Percentiles rank a stretch among this genome's conserved stretches.
Evolutionary conservation across 2,329 filamentous ascomycete genomes (phyloP).

Genomic region (Graphilbum sp.): DNA sequence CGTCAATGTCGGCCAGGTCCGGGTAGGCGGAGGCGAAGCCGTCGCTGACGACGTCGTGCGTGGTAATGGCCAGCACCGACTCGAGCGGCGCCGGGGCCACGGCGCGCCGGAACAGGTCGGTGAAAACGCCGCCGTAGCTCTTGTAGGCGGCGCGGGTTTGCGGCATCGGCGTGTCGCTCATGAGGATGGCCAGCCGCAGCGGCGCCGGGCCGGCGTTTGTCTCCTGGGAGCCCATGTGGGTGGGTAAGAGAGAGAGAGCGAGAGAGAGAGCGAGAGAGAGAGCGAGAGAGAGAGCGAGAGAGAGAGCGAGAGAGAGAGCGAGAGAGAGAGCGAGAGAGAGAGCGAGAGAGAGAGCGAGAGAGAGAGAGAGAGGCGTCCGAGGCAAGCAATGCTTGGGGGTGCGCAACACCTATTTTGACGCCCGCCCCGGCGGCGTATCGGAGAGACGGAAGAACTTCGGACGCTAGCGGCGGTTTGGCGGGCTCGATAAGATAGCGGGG

Average conservation of each 20-base stretch:
- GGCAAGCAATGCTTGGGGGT: no score
- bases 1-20: slow-evolving; percentile 57
- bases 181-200: slow-evolving; percentile 70
- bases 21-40: slow-evolving; percentile 45
- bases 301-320: background rate
- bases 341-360: no score
- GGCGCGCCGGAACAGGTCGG: slow-evolving; percentile 38
- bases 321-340: no score
- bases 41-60: slow-evolving; percentile 54
- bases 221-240: slow-evolving; percentile 12
- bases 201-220: slow-evolving; percentile 19
- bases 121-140: slow-evolving; percentile 58
- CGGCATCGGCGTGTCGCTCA: slow-evolving; percentile 65
- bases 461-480: no score
- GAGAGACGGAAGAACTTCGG: no score
- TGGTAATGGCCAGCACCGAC: slow-evolving; percentile 38
- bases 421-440: no score
- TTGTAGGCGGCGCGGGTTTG: slow-evolving; percentile 48
- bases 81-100: slow-evolving; percentile 26
- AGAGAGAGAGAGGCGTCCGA: no score
- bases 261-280: background rate
- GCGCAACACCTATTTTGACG: no score
- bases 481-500: no score
- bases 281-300: background rate
- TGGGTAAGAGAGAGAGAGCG: background rate